phyloP scores from a whole-genome alignment of 495 filamentous ascomycete species.

The Aspergillus affinis region DNA sequence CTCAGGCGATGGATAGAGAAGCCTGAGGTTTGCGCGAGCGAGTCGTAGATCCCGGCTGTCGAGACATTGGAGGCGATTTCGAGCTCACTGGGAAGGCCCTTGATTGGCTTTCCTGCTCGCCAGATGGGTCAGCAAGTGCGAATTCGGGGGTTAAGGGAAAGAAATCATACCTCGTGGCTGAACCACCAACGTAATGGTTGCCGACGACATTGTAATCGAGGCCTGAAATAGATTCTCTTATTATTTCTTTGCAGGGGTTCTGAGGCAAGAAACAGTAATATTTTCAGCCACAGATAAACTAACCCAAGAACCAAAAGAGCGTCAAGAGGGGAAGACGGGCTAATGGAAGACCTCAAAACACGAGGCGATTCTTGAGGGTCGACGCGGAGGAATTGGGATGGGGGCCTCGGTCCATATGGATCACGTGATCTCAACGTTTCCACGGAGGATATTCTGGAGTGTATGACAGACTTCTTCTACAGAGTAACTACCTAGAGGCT shows the following conservation, averaged over 20 bases:
- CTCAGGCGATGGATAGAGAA: constrained; percentile 61
- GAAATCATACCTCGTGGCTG: constrained; percentile 42
- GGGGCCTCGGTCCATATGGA: background rate
- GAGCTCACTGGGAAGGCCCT: constrained; percentile 67
- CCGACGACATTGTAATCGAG: constrained; percentile 26
- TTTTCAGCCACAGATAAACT: background rate
- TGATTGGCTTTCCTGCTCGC: constrained; percentile 59
- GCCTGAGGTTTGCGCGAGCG: constrained; percentile 53
- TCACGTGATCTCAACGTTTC: constrained; percentile 10
- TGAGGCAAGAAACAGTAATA: background rate
- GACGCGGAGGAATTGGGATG: background rate
- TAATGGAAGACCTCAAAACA: background rate
- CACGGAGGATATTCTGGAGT: background rate
- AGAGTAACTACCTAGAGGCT: too few relatives aligned
- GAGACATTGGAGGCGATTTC: constrained; percentile 59
- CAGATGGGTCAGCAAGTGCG: constrained; percentile 1
- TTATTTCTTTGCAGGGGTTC: background rate
- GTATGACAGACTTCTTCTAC: too few relatives aligned
- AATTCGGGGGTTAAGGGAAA: background rate
- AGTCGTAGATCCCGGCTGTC: constrained; percentile 61
- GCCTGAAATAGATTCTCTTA: background rate
- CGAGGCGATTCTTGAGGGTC: background rate
- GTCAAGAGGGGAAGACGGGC: background rate
- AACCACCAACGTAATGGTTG: constrained; percentile 37
- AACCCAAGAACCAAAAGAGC: background rate